Evolutionary conservation across 768 basidiomycete genomes (phyloP), one percentile per base, ranked within the genome.

Genomic region (Amyloporia xantha): DNA sequence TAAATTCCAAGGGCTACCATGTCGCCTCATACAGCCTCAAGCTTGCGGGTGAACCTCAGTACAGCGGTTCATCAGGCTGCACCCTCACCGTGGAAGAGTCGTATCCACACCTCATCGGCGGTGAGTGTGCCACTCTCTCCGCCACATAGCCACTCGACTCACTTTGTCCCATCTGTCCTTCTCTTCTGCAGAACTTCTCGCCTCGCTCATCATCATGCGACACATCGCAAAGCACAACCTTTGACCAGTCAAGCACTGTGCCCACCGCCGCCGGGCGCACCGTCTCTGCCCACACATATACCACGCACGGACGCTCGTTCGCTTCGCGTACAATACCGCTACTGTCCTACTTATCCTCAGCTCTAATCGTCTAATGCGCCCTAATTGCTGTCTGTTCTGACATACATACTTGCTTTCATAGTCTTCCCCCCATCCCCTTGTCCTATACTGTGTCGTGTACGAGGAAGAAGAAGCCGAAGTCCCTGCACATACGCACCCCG

Each of bases 21-120:
- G 73, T 86, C 17, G 79, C 84, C 0, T 76, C 74, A 56, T 86
- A 86, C 61, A 72, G 71, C 59, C 70, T 81, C 42, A 82, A 79
- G 52, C 58, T 68, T 13, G 62, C 72, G 0, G 77, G 75, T 24
- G 81, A 83, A 56, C 77, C 80, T 2, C 68, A 68, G 15, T 82
- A 82, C 53, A 40, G 36, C 1, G 59, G 66, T 39, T 81, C 81
- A 0, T 82, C 81, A 2, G 82, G 82, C 1, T 79, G 78, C 50
- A 75, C 77, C 66, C 64, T 86, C 41, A 80, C 76, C 24, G 71
- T 86, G 17, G 80, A 82, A 36, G 84, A 85, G 54, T 67, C 70
- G 5, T 84, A 74, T 45, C 71, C 69, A 2, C 68, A 78, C 44
- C 67, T 84, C 36, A 77, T 76, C 26, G 69, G 70, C 48, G 84